Evolutionary conservation across 192 early-diverging fungal species (phyloP), one percentile per base, ranked within the genome.

Genomic region (Umbelopsis ramanniana): DNA sequence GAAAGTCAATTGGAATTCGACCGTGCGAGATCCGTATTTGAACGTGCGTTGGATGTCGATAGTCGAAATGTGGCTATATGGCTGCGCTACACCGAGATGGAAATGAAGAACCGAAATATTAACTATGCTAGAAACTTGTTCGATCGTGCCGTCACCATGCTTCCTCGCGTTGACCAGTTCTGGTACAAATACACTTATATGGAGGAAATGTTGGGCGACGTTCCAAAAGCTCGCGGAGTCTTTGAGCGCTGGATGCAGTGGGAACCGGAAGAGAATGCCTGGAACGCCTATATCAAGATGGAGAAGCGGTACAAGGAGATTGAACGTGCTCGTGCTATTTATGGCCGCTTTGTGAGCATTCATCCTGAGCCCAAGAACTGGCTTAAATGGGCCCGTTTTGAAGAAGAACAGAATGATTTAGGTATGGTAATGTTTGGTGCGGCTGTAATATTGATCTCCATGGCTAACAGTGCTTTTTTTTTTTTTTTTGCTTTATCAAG

Each of bases 221-320:
- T 96, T 0, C 85, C 88, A 12, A 93, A 94, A 6, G 92, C 92
- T 1, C 87, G 98, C 11, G 92, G 93, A 45, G 92, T 99, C 26
- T 99, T 99, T 89, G 94, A 97, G 68, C 88, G 98, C 46, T 99
- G 98, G 98, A 98, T 99, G 97, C 88, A 92, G 68, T 98, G 98
- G 97, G 96, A 98, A 72, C 96, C 97, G 19, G 82, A 89, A 37
- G 93, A 94, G 69, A 91, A 90, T 21, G 95, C 95, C 2, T 99
- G 98, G 98, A 81, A 83, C 73, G 95, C 96, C 3, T 99, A 95
- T 72, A 91, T 98, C 53, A 95, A 97, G 80, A 91, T 98, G 78
- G 98, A 99, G 76, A 87, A 85, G 66, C 84, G 95, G 53, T 96
- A 99, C 76, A 78, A 86, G 43, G 96, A 99, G 77, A 74, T 85